These are phyloP conservation scores for Nicotiana attenuata DNA, from an alignment of 257 asterid species.

Conservation along the genomic window DNA sequence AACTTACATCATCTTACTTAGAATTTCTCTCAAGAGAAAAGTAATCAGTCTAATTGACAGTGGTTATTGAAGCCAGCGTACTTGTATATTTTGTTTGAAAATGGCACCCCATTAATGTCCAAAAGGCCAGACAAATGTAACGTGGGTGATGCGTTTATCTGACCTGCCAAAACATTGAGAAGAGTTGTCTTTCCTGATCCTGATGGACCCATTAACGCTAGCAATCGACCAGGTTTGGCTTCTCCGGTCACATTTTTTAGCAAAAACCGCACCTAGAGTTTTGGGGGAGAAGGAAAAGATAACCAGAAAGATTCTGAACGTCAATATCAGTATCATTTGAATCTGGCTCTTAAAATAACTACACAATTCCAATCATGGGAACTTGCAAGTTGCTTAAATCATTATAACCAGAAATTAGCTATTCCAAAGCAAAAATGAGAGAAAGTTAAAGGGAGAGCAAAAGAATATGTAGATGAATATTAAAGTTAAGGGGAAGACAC, in stretches of 20 bases:
- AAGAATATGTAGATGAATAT: not conserved
- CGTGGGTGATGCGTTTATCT: conserved; percentile 64
- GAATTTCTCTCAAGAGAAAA: not conserved
- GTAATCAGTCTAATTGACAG: not conserved
- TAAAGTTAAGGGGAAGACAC: not conserved
- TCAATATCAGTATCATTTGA: not conserved
- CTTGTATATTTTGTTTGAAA: conserved; percentile 69
- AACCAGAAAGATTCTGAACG: not conserved
- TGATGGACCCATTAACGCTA: conserved; percentile 97
- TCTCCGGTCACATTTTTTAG: conserved; percentile 80
- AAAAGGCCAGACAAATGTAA: conserved; percentile 80
- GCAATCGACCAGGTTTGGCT: conserved; percentile 90
- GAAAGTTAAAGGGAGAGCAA: not conserved
- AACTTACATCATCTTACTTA: not conserved
- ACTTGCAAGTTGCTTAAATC: not conserved
- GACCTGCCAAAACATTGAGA: conserved; percentile 92
- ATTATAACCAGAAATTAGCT: not conserved
- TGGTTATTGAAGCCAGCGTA: conserved; percentile 18
- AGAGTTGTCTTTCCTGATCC: conserved; percentile 98
- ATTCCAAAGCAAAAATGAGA: not conserved
- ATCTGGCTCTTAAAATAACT: not conserved
- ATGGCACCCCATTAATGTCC: conserved; percentile 74
- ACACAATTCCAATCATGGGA: not conserved
- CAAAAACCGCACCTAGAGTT: conserved; percentile 62
- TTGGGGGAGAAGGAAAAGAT: conserved; percentile 8